A percentile compares a stretch with the other conserved stretches of the same genome.
Conservation (phyloP, 352 stramenopile species). For the Globisporangium mamillatum region DNA sequence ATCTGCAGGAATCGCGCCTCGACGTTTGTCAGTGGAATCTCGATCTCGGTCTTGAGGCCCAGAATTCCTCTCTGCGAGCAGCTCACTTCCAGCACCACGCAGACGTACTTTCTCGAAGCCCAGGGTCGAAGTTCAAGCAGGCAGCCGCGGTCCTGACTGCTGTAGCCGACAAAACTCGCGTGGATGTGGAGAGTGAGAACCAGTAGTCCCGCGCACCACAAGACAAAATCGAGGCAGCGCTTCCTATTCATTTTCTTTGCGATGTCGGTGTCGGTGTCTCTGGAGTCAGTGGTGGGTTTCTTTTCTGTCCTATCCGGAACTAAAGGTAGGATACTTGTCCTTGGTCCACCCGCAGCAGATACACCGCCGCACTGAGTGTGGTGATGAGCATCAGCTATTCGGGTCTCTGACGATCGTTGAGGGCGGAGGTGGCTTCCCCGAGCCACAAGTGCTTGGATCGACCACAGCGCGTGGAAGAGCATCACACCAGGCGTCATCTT, state of each 20-base stretch:
- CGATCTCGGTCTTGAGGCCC: neutral
- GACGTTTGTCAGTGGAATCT: neutral
- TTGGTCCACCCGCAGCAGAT: neutral
- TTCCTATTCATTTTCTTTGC: neutral
- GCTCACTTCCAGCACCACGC: conserved; percentile 14
- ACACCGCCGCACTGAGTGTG: neutral
- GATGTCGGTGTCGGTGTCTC: neutral
- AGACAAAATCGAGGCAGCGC: neutral
- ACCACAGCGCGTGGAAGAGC: neutral
- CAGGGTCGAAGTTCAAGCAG: conserved; percentile 9
- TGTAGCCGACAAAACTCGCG: neutral
- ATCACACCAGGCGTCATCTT: neutral
- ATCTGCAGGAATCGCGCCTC: neutral
- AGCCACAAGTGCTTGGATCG: neutral
- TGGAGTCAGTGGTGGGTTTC: neutral
- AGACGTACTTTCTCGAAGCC: conserved; percentile 1
- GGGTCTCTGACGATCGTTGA: neutral
- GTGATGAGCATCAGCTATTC: neutral
- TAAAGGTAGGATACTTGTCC: neutral
- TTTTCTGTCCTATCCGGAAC: neutral
- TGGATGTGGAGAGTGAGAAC: conserved; percentile 9
- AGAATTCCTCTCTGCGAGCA: neutral
- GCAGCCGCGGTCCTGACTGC: neutral
- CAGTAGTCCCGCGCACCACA: neutral
- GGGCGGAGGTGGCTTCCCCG: neutral